Percentiles rank a stretch among this genome's conserved stretches.
Conservation (phyloP, 2,329 filamentous ascomycete species). For the Cladosporium sp. region DNA sequence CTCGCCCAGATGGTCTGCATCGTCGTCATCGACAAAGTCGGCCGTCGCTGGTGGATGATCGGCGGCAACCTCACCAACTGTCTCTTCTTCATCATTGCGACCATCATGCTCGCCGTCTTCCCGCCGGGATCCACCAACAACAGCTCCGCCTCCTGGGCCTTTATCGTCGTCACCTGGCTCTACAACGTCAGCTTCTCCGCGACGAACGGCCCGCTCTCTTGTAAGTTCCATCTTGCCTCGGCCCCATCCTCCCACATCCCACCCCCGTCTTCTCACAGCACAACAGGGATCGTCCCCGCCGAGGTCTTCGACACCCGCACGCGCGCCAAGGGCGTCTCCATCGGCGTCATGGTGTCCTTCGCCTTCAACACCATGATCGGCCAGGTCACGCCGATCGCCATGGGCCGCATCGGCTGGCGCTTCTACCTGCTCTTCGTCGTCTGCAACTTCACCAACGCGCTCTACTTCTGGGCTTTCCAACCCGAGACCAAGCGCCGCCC, state of each 20-base stretch:
- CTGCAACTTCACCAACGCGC: slow-evolving; percentile 62
- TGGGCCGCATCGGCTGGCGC: slow-evolving; percentile 48
- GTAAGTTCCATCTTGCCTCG: slow-evolving; percentile 18
- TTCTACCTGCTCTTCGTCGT: slow-evolving; percentile 60
- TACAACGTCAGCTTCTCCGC: slow-evolving; percentile 73
- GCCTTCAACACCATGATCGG: slow-evolving; percentile 74
- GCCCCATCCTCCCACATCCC: too few species aligned
- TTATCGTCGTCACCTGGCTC: slow-evolving; percentile 71
- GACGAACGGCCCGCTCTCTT: slow-evolving; percentile 62
- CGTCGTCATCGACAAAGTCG: slow-evolving; percentile 60
- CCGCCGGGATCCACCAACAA: slow-evolving; percentile 51
- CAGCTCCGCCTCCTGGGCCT: slow-evolving; percentile 57
- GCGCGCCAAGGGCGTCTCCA: slow-evolving; percentile 65
- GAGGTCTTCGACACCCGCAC: slow-evolving; percentile 65
- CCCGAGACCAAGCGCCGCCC: slow-evolving; percentile 60
- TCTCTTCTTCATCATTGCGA: slow-evolving; percentile 65
- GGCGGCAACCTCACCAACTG: slow-evolving; percentile 65
- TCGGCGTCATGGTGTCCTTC: slow-evolving; percentile 64
- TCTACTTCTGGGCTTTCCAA: slow-evolving; percentile 62
- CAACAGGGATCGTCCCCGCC: slow-evolving; percentile 30
- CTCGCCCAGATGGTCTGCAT: slow-evolving; percentile 64
- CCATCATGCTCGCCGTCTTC: slow-evolving; percentile 51
- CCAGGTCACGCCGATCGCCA: slow-evolving; percentile 58
- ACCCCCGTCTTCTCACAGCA: background rate
- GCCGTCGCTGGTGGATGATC: slow-evolving; percentile 67